Conservation (phyloP, 176 grass and related monocot species). For the Alloteropsis semialata region DNA sequence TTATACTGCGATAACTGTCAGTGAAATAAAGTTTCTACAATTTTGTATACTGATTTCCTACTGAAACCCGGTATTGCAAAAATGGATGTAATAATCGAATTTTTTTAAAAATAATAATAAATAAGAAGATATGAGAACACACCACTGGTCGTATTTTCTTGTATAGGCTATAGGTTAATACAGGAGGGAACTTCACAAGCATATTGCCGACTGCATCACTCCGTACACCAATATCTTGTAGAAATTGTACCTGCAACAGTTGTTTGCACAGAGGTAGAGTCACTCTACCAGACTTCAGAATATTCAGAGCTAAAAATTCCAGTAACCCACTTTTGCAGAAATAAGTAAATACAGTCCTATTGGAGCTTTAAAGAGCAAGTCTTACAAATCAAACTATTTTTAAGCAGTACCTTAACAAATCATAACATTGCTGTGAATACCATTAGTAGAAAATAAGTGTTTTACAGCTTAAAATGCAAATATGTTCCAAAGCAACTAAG, state of each 20-base stretch:
- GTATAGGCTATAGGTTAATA: conserved; percentile 79
- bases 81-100: neutral
- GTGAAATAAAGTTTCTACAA: neutral
- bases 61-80: neutral
- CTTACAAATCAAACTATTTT: neutral
- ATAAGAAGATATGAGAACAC: conserved; percentile 38
- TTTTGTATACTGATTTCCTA: neutral
- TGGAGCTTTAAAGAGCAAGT: neutral
- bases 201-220: conserved; percentile 68
- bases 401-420: neutral
- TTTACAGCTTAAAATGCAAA: neutral
- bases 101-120: neutral
- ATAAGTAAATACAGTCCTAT: neutral
- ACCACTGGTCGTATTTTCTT: conserved; percentile 99
- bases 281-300: neutral
- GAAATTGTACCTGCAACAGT: conserved; percentile 72
- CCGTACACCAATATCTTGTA: conserved; percentile 88
- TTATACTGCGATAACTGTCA: neutral
- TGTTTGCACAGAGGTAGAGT: conserved; percentile 7
- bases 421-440: neutral
- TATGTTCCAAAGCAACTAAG: conserved; percentile 1
- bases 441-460: neutral
- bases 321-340: neutral
- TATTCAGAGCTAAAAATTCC: neutral
- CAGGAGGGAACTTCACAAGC: conserved; percentile 79